Base-by-base conservation (phyloP, 2,329 filamentous ascomycete genomes). In the Aspergillus quadricinctus region DNA sequence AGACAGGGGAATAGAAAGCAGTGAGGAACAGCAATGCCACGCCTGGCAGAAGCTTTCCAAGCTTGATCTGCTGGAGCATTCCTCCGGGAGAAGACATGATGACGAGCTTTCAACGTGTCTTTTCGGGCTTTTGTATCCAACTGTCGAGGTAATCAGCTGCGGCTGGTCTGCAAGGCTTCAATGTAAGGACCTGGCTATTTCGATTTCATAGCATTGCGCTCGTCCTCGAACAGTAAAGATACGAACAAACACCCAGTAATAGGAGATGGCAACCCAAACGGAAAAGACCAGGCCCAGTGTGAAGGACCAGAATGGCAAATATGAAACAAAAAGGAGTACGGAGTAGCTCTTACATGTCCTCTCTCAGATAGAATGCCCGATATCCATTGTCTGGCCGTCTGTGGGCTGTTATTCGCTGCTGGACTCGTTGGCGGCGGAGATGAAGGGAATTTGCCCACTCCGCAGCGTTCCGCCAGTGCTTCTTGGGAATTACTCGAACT, bases 1-100 rank as follows among this genome's bases (percentile, higher is more conserved):
- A 78, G 25, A 77, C 63, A 31, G 71, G 71, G 4, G 77, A 76
- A 58, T 71, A 78, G 35, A 70, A 66, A 1, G 74, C 75, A 19
- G 72, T 67, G 23, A 78, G 67, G 23, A 72, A 57, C 37, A 77
- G 63, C 52, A 77, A 59, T 28, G 69, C 66, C 29, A 70, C 61
- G n/a, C 66, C 69, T 50, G 58, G 61, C 41, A 54, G 66, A 49
- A 68, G 57, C 54, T 65, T 63, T 56, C 56, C 64, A 57, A 54
- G 55, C 54, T 72, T 69, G 58, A 63, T 58, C 40, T 61, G 62
- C 58, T 58, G 64, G 43, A 69, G 53, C 21, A 64, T 60, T 40
- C 65, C 62, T 46, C 64, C 62, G 37, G 64, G 50, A 57, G 66
- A 60, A 46, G 63, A 53, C 69, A 71, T 72, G 55, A 48, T 64